phyloP scores from a whole-genome alignment of 352 stramenopile genomes.

The Elongisporangium anandrum region DNA sequence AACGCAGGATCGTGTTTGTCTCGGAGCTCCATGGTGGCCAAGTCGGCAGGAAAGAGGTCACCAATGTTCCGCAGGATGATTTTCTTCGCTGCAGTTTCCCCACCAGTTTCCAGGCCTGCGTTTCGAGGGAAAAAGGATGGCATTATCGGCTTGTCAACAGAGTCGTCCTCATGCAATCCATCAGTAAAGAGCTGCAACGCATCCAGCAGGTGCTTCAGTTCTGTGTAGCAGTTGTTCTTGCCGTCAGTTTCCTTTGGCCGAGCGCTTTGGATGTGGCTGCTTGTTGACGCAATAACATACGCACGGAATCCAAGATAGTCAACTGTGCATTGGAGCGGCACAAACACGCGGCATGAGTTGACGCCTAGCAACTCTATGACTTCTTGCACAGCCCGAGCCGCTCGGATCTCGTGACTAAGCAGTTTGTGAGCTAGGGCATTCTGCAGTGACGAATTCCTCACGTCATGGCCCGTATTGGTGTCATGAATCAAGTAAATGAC shows the following conservation, averaged over 20 bases:
- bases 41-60: conserved; percentile 28
- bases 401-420: conserved; percentile 48
- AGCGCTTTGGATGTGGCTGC: conserved; percentile 1
- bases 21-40: conserved; percentile 11
- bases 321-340: conserved; percentile 56
- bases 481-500: conserved; percentile 27
- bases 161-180: conserved; percentile 10
- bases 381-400: conserved; percentile 25
- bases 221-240: conserved; percentile 4
- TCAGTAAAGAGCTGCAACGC: conserved; percentile 30
- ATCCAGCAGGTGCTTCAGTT: conserved; percentile 21
- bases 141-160: background rate
- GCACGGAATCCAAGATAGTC: conserved; percentile 57
- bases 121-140: conserved; percentile 16
- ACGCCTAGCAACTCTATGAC: conserved; percentile 13
- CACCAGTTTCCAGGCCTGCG: conserved; percentile 8
- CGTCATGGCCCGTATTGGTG: conserved; percentile 9
- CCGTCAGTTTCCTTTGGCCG: conserved; percentile 3
- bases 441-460: conserved; percentile 1
- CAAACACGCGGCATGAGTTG: conserved; percentile 9
- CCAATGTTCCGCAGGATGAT: conserved; percentile 24
- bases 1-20: conserved; percentile 5
- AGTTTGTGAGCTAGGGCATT: conserved; percentile 19
- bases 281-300: conserved; percentile 36
- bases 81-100: background rate